phyloP scores from a whole-genome alignment of 1,139 yeast species.

The Hyphopichia pseudoburtonii region DNA sequence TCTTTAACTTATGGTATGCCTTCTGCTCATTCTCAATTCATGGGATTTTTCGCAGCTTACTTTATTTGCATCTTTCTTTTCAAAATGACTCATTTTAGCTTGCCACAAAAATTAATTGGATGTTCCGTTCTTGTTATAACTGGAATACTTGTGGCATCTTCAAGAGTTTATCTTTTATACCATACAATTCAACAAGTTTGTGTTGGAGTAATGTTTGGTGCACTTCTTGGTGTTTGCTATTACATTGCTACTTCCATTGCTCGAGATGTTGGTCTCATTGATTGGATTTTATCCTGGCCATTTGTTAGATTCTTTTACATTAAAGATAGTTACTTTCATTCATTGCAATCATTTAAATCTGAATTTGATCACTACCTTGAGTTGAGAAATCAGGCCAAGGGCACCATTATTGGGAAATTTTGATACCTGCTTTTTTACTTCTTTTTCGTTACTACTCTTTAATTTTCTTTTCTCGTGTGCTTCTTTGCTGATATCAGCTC shows the following conservation, averaged over 20 bases:
- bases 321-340: conserved; percentile 57
- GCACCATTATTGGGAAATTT: conserved; percentile 2
- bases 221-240: conserved; percentile 56
- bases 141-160: conserved; percentile 58
- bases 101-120: conserved; percentile 22
- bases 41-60: conserved; percentile 81
- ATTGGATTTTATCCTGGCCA: conserved; percentile 55
- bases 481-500: too few species aligned
- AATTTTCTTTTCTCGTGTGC: too few species aligned
- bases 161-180: conserved; percentile 77
- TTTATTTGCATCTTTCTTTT: conserved; percentile 43
- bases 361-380: conserved; percentile 27
- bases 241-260: conserved; percentile 51
- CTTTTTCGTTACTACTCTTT: too few species aligned
- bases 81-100: conserved; percentile 24
- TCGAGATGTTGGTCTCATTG: conserved; percentile 61
- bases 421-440: too few species aligned
- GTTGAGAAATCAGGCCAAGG: conserved; percentile 5
- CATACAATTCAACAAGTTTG: conserved; percentile 73
- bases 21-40: conserved; percentile 92
- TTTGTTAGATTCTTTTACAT: conserved; percentile 46
- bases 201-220: conserved; percentile 71
- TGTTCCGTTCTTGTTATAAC: conserved; percentile 21
- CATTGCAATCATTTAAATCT: conserved; percentile 38
- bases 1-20: conserved; percentile 90